Evolutionary conservation across 208 protist species (phyloP), one percentile per base, ranked within the genome.

Genomic region (Wallacemonas sp.): DNA sequence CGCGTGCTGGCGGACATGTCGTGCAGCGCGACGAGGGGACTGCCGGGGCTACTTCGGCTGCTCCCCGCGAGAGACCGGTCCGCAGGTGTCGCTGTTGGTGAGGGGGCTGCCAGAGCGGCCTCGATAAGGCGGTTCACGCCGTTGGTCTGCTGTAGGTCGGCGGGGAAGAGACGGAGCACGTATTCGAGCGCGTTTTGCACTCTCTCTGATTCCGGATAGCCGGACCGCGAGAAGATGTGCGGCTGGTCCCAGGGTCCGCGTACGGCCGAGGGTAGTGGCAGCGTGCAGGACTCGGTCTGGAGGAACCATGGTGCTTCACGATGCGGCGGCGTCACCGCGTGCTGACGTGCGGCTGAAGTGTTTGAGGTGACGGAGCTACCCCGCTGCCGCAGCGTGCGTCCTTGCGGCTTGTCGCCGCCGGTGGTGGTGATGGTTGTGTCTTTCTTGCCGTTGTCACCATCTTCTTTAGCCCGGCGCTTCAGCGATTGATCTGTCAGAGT

Each of bases 111-210:
- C 41, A 8, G 15, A 13, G 24, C 29, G 8, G 54, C 60, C 32
- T 30, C 60, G 21, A 29, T 17, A 0, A 68, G 2, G 17, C 50
- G 50, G 32, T n/a, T 4, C 15, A 57, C 17, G 24, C 8, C 17
- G 8, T 26, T 15, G 29, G 0, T 26, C 5, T 57, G 30, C 13
- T 41, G 32, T 13, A 57, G 21, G 38, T 57, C 50, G 1, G 50
- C 12, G 32, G 50, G 50, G 21, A 57, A 57, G 9, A 57, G 50
- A 0, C 15, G 9, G 12, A 39, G 10, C 15, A 57, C 50, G 50
- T 57, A 57, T 9, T 34, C 50, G 15, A 57, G 50, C 21, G 50
- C 50, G 50, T 57, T 57, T 19, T 57, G 50, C 3, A 57, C 13
- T 32, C 10, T 30, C 36, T 57, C 50, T 10, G 50, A 26, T 32